Evolutionary conservation across 1,284 basidiomycete species (phyloP).

Genomic region (Porogramme epimiltina): DNA sequence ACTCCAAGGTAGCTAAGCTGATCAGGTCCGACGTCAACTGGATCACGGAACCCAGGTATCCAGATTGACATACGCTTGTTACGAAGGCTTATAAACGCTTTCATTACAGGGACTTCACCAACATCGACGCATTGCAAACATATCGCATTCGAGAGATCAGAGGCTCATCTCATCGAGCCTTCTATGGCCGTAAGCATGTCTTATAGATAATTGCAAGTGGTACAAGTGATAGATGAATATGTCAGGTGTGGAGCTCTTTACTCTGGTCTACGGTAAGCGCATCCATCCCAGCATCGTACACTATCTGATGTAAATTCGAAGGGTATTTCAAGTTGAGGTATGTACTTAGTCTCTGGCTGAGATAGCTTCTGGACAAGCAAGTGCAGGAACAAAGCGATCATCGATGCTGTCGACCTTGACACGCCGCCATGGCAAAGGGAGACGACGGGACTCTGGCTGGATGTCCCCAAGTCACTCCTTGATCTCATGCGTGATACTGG

Average conservation of each 20-base stretch:
- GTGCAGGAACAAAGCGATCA: slow-evolving; percentile 61
- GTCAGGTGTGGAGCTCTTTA: slow-evolving; percentile 67
- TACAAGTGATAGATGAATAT: too few relatives aligned
- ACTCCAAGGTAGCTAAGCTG: slow-evolving; percentile 73
- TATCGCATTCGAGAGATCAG: slow-evolving; percentile 75
- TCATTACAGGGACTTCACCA: slow-evolving; percentile 66
- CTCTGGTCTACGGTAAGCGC: slow-evolving; percentile 74
- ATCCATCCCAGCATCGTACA: slow-evolving; percentile 13
- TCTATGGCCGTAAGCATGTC: slow-evolving; percentile 78
- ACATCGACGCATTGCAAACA: slow-evolving; percentile 80
- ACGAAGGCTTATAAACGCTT: too few relatives aligned
- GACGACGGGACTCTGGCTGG: slow-evolving; percentile 85
- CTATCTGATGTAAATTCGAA: slow-evolving; percentile 6
- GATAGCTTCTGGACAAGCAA: background rate
- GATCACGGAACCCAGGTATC: slow-evolving; percentile 75
- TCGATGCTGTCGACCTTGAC: slow-evolving; percentile 82
- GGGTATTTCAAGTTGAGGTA: slow-evolving; percentile 59
- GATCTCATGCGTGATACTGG: slow-evolving; percentile 56
- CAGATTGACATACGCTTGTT: too few relatives aligned
- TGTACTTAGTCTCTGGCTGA: slow-evolving; percentile 7
- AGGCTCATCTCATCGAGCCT: slow-evolving; percentile 58
- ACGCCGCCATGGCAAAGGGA: slow-evolving; percentile 79
- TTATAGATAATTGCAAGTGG: too few relatives aligned
- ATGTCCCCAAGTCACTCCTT: slow-evolving; percentile 64
- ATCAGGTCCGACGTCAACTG: slow-evolving; percentile 80